A percentile compares a stretch with the other conserved stretches of the same genome.
phyloP scores from a whole-genome alignment of 306 rosid genomes.

The Dalbergia cochinchinensis region DNA sequence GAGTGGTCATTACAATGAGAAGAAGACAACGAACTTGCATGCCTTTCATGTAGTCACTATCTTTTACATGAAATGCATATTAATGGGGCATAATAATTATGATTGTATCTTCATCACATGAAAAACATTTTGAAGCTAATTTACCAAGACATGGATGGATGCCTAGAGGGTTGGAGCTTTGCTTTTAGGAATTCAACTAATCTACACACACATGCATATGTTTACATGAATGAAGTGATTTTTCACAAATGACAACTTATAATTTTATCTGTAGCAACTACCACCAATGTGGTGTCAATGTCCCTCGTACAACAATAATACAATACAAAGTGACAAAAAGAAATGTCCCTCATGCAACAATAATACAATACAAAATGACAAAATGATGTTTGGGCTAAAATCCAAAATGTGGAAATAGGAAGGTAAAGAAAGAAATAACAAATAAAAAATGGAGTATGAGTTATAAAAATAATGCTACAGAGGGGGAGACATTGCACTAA shows the following conservation, averaged over 20 bases:
- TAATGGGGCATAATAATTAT: neutral
- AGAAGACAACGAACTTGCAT: neutral
- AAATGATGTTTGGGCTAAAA: slow-evolving; percentile 25
- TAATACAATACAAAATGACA: slow-evolving; percentile 28
- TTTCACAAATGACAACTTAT: slow-evolving; percentile 37
- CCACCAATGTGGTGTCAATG: slow-evolving; percentile 35
- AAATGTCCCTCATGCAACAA: slow-evolving; percentile 43
- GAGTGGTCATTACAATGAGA: neutral
- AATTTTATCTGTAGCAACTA: slow-evolving; percentile 10
- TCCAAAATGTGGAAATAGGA: slow-evolving; percentile 41
- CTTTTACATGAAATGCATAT: too few relatives aligned
- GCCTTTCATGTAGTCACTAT: neutral
- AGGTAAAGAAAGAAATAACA: slow-evolving; percentile 1
- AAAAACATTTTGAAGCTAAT: neutral
- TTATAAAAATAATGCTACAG: slow-evolving; percentile 50
- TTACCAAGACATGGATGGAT: neutral
- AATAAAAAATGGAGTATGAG: slow-evolving; percentile 35
- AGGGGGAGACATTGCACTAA: slow-evolving; percentile 39
- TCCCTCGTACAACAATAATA: slow-evolving; percentile 35
- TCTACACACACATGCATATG: neutral
- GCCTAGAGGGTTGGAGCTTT: neutral
- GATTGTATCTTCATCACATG: neutral
- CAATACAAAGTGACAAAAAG: slow-evolving; percentile 32
- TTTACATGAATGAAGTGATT: slow-evolving; percentile 33
- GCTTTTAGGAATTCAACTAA: slow-evolving; percentile 1